Conservation (phyloP, 2,329 filamentous ascomycete genomes). For the Trichoderma pleuroti region DNA sequence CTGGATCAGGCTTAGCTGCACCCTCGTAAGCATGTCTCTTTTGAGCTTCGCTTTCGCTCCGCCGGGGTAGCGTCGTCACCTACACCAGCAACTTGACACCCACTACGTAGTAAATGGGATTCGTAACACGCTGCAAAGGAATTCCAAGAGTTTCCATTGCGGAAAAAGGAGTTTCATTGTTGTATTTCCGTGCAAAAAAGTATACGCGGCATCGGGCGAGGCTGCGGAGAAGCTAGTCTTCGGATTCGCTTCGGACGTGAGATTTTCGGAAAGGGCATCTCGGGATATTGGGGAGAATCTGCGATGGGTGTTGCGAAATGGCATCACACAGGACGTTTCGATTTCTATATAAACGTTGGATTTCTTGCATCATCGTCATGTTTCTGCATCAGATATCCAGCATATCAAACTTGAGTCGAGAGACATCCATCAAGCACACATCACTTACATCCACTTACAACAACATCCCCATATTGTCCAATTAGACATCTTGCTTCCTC, state of each 20-base stretch:
- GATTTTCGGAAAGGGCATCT: neutral
- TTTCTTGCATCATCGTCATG: neutral
- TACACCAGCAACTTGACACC: neutral
- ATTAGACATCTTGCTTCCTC: too few species aligned
- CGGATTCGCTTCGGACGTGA: neutral
- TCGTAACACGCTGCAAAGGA: neutral
- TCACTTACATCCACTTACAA: neutral
- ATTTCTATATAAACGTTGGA: neutral
- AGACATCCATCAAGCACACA: neutral
- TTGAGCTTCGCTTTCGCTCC: slow-evolving; percentile 12
- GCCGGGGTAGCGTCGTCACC: neutral
- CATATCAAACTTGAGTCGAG: neutral
- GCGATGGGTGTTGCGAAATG: neutral
- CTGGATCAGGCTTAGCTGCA: neutral
- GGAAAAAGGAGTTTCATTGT: too few species aligned
- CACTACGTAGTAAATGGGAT: neutral
- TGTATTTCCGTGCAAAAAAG: neutral
- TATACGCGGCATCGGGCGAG: neutral
- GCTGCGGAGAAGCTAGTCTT: neutral
- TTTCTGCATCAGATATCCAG: neutral
- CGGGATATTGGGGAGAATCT: neutral
- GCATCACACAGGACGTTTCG: neutral
- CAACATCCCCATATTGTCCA: neutral
- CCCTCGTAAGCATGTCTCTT: neutral
- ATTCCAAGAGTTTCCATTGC: neutral